phyloP scores from a whole-genome alignment of 1,139 yeast species.

The Candida sp. region DNA sequence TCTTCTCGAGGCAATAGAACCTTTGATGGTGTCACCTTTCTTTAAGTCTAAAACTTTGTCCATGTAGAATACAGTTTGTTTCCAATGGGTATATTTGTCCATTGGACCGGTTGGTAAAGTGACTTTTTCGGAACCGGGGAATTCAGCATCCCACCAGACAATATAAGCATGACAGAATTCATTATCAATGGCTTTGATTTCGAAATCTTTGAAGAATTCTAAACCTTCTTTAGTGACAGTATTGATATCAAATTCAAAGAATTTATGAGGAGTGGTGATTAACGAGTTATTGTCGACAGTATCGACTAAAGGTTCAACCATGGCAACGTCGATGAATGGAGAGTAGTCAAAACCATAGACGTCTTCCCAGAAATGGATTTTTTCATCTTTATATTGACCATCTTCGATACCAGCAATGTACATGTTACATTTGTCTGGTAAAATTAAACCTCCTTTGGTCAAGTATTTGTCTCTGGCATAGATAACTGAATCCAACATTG shows the following conservation, averaged over 20 bases:
- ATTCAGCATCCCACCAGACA: slow-evolving; percentile 94
- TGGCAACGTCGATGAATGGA: slow-evolving; percentile 66
- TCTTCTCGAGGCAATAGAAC: slow-evolving; percentile 74
- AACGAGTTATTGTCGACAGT: slow-evolving; percentile 78
- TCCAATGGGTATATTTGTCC: slow-evolving; percentile 89
- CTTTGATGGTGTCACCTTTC: slow-evolving; percentile 72
- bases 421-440: slow-evolving; percentile 94
- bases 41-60: slow-evolving; percentile 77
- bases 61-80: slow-evolving; percentile 93
- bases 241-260: slow-evolving; percentile 85
- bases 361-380: slow-evolving; percentile 93
- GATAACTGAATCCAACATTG: slow-evolving; percentile 96
- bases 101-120: slow-evolving; percentile 80
- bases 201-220: slow-evolving; percentile 67
- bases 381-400: slow-evolving; percentile 89
- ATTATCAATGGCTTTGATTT: slow-evolving; percentile 68
- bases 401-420: slow-evolving; percentile 94
- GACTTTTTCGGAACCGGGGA: slow-evolving; percentile 62
- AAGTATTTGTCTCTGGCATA: slow-evolving; percentile 92
- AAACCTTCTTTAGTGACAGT: slow-evolving; percentile 83
- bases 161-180: slow-evolving; percentile 88
- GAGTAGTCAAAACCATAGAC: slow-evolving; percentile 96
- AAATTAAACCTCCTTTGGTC: slow-evolving; percentile 81
- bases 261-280: slow-evolving; percentile 67
- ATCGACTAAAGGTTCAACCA: slow-evolving; percentile 94